A percentile compares a stretch with the other conserved stretches of the same genome.
Conservation (phyloP, 805 yeast species). For the Candida anglica region DNA sequence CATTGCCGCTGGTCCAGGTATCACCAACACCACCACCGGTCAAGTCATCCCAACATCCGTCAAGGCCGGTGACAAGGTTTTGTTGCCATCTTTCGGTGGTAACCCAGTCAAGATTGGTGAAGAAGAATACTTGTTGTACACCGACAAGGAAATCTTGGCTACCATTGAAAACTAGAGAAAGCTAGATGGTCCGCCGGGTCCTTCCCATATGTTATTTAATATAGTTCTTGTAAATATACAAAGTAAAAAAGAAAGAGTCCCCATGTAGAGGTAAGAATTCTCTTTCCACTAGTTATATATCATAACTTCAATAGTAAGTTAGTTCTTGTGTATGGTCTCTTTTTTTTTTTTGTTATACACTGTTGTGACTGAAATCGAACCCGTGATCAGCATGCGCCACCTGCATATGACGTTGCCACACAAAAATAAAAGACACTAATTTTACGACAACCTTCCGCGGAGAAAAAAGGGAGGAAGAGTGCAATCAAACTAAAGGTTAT, state of each 20-base stretch:
- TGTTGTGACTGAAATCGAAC: too few relatives aligned
- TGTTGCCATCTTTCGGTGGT: slow-evolving; percentile 95
- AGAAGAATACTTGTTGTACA: slow-evolving; percentile 77
- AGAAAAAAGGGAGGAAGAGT: too few relatives aligned
- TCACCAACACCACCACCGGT: slow-evolving; percentile 67
- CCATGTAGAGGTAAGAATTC: neutral
- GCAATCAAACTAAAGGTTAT: too few relatives aligned
- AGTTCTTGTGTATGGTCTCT: too few relatives aligned
- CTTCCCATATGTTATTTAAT: too few relatives aligned
- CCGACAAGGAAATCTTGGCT: slow-evolving; percentile 94
- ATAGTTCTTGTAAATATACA: neutral
- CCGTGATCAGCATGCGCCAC: too few relatives aligned
- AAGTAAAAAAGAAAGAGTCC: neutral
- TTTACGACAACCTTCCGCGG: too few relatives aligned
- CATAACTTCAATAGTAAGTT: too few relatives aligned
- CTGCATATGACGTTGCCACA: too few relatives aligned
- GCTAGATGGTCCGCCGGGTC: neutral
- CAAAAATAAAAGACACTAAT: too few relatives aligned
- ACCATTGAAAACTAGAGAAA: slow-evolving; percentile 54
- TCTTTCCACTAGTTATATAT: neutral
- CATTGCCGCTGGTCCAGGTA: slow-evolving; percentile 94
- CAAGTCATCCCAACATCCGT: slow-evolving; percentile 70
- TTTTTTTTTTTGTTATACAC: too few relatives aligned
- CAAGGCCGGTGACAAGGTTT: slow-evolving; percentile 85
- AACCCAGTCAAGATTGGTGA: slow-evolving; percentile 82